Percentiles rank a stretch among this genome's conserved stretches.
Evolutionary conservation across 2,329 filamentous ascomycete genomes (phyloP).

Genomic region (Botryotinia calthae): DNA sequence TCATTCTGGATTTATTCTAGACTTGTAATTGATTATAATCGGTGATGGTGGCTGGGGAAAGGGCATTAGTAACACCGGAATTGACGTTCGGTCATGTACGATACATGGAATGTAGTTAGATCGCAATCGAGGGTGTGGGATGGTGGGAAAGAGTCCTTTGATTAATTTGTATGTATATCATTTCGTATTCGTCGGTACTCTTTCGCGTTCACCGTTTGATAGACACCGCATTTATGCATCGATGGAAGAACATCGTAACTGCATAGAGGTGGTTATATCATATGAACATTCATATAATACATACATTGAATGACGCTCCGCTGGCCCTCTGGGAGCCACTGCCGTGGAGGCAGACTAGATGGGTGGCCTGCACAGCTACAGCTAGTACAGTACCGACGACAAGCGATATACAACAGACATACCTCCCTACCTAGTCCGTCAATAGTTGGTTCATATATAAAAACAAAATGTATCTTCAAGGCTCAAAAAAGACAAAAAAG

Average conservation of each 20-base stretch:
- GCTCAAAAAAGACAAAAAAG: not conserved
- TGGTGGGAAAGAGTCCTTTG: not conserved
- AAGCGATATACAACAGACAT: not conserved
- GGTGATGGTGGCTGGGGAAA: not conserved
- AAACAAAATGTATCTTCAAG: not conserved
- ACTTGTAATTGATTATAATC: not conserved
- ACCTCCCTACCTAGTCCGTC: not conserved
- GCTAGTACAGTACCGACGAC: too few species aligned
- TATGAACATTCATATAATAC: too few species aligned
- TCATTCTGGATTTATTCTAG: not conserved
- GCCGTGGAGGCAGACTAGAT: too few species aligned
- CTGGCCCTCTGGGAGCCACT: too few species aligned
- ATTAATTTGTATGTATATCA: too few species aligned
- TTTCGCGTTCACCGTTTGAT: not conserved
- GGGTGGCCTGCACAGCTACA: too few species aligned
- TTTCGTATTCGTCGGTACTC: not conserved
- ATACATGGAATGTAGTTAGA: too few species aligned
- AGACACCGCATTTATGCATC: constrained; percentile 10
- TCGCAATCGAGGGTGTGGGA: too few species aligned
- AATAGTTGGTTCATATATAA: not conserved
- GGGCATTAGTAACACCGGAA: not conserved
- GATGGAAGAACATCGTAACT: too few species aligned
- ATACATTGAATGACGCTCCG: too few species aligned
- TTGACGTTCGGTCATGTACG: not conserved
- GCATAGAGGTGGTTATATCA: too few species aligned